Evolutionary conservation across 805 yeast species (phyloP), one percentile per base, ranked within the genome.

Genomic region (Henningerozyma blattae): DNA sequence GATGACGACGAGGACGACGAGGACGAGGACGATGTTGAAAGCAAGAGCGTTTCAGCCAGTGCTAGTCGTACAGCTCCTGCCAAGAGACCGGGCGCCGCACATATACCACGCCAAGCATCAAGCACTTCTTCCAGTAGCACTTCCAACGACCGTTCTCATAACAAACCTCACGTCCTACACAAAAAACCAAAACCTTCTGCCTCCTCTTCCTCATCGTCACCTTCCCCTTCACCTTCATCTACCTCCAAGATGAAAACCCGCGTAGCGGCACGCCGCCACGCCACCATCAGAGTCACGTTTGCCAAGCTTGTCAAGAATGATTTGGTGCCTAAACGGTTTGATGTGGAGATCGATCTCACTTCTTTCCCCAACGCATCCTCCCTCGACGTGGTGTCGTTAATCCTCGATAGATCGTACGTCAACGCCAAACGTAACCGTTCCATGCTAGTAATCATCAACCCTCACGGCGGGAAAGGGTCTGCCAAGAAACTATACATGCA

Each of bases 381-480:
- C n/a, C 5, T 10, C 6, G 54, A 55, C 31, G 33, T 61, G 14
- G 55, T 54, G 1, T 54, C 51, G 13, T 55, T 50, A 27, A 51
- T 70, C 7, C 42, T 62, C 44, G 39, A 45, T 7, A 48, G 59
- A 37, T 58, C 70, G 24, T 72, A 67, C 45, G 48, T 52, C 5
- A 49, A 54, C 20, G 55, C 67, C 9, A 58, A 56, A 24, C 62
- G 67, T 3, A 49, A 50, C 15, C 63, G 67, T 44, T 58, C 70
- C n/a, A 60, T 79, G 2, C 54, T 84, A 31, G 78, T 85, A 0
- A 52, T 89, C 2, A 65, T 89, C n/a, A 91, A 91, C 50, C 96
- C 95, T 8, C 75, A 76, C 45, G 87, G 95, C 32, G 98, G 98
- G 13, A 76, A 75, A 41, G 94, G 95, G 1, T 65, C 69, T 32